phyloP scores from a whole-genome alignment of 148 eudicot species.

The Nepenthes gracilis region DNA sequence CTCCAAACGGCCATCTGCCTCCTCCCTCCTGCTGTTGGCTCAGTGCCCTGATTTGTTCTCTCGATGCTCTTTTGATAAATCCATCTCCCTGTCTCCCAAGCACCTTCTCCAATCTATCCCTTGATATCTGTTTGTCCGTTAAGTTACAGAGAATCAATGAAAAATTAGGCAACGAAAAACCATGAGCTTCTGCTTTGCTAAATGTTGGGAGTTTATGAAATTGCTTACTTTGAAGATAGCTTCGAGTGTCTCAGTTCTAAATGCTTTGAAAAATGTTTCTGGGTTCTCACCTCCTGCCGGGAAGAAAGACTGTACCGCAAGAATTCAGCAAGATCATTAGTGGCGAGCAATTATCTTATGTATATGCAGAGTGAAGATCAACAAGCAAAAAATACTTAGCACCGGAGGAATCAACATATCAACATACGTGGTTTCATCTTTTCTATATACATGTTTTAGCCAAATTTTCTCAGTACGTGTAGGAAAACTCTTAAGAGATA shows the following conservation, averaged over 20 bases:
- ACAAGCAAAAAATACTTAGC: no score
- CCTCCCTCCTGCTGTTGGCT: constrained; percentile 32
- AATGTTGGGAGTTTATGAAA: neutral
- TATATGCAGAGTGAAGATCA: no score
- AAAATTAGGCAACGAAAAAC: neutral
- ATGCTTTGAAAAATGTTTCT: constrained; percentile 48
- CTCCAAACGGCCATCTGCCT: constrained; percentile 50
- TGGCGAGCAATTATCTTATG: no score
- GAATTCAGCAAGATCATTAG: neutral
- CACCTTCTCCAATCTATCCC: constrained; percentile 34
- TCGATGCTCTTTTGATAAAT: constrained; percentile 34
- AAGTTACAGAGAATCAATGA: neutral
- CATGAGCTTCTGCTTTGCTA: neutral
- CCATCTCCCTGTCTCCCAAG: constrained; percentile 43
- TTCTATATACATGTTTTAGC: no score
- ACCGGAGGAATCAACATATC: no score
- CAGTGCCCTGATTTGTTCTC: constrained; percentile 61
- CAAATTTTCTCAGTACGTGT: no score
- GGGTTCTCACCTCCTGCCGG: constrained; percentile 59
- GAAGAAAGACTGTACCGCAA: constrained; percentile 36
- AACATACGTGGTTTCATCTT: no score
- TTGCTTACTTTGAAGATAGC: constrained; percentile 53
- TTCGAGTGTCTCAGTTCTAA: constrained; percentile 58
- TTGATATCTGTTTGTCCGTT: constrained; percentile 15
- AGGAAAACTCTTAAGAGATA: neutral